Base-by-base conservation (phyloP, 2,329 filamentous ascomycete species). In the Emergomyces pasteurianus region DNA sequence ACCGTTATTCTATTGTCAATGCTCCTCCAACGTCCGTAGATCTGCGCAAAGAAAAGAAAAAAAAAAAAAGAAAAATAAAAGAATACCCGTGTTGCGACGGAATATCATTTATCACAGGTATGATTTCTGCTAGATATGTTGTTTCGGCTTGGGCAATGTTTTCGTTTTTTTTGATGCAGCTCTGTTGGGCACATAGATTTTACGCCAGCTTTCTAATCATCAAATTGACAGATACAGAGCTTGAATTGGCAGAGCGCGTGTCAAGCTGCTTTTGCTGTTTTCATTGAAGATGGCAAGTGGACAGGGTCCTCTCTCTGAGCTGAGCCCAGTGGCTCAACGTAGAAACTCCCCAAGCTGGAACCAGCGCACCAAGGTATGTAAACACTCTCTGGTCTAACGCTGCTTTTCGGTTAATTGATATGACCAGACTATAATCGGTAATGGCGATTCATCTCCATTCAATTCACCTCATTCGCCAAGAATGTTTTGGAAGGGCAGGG, bases 271-370 rank as follows among this genome's bases (percentile, higher is more conserved):
- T n/a, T n/a, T n/a, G n/a, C n/a, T n/a, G n/a, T n/a, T 9, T 43
- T 43, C 49, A 16, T 52, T 26, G 7, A 57, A 57, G 81, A 78
- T 72, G 80, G 82, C 69, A 77, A 55, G 53, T 40, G 74, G 74
- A 82, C 83, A 86, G 71, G 86, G 88, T 68, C 89, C 94, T 62
- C 82, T 99, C 65, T 89, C 90, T 64, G 94, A 99, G 78, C 86
- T 99, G 71, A 90, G 88, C 67, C 88, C 89, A 58, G 88, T 88
- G 64, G 90, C 92, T 76, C 87, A 86, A 74, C 85, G 92, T 72
- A 84, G 92, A 69, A 97, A 97, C 78, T 96, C 92, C 58, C 91
- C 92, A 59, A 95, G 88, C 79, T 95, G 87, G 84, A 91, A 88
- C 69, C 88, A 92, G 73, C 74, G 78, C 63, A 80, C 78, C 62